Evolutionary conservation across 148 eudicot genomes (phyloP), one percentile per base, ranked within the genome.

Genomic region (Chenopodium quinoa): DNA sequence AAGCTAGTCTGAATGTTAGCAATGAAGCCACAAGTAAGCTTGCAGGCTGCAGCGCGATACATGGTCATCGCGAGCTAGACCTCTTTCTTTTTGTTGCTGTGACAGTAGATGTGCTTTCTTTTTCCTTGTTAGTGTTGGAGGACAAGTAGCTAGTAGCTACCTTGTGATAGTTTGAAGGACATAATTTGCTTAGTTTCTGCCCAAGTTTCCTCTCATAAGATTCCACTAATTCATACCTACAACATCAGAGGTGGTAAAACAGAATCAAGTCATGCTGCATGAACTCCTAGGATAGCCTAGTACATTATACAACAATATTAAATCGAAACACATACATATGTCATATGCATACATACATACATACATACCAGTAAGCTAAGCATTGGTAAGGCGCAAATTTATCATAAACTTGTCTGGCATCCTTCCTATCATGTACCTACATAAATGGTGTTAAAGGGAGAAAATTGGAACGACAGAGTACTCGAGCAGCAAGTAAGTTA

Each of bases 371-470:
- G 66, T 89, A 91, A 19, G 86, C 89, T 17, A 91, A 69, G 82
- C 88, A 80, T 65, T 91, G 90, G 72, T 79, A 91, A 25, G 93
- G 93, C 69, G 83, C 88, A 81, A 75, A 86, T 78, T 85, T 86
- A 22, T 79, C 82, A 67, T 89, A 89, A 16, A 89, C 66, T 52
- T 86, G 34, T 62, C 3, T 11, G 17, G 27, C 50, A n/a, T n/a
- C 76, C 13, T 9, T 78, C 25, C n/a, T 78, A 32, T 44, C 76
- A 88, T 89, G 88, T 13, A 83, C 80, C 83, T 7, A 46, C 5
- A 37, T 6, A 37, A 22, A 56, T 56, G 62, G 62, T 56, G 20
- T 56, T 56, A 1, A 2, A 3, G 19, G 20, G 19, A 14, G 62
- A 19, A 56, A 56, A 17, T 37, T 37, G 6, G 17, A 0, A 14